These are phyloP conservation scores for Dictyophora rubrovolvata DNA, from an alignment of 768 basidiomycete genomes.

Conservation along the genomic window DNA sequence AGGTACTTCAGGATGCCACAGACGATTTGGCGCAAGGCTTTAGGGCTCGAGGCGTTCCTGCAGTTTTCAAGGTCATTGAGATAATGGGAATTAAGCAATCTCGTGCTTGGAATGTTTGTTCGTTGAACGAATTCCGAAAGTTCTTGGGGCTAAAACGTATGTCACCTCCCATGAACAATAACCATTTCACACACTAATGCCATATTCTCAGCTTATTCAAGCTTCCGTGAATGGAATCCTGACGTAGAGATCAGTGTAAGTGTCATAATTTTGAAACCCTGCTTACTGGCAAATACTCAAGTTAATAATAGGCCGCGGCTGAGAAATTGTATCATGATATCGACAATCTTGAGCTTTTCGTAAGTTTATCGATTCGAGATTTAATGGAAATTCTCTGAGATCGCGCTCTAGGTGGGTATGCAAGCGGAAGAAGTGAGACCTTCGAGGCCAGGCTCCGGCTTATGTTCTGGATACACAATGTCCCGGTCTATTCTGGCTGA, in stretches of 20 bases:
- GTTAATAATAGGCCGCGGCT: constrained; percentile 33
- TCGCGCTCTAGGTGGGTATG: constrained; percentile 13
- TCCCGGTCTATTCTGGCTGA: constrained; percentile 80
- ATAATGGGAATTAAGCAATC: constrained; percentile 77
- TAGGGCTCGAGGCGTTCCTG: constrained; percentile 67
- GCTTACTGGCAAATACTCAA: background rate
- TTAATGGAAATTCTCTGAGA: background rate
- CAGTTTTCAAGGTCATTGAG: constrained; percentile 66
- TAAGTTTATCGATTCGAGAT: constrained; percentile 58
- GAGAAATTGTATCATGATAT: constrained; percentile 66
- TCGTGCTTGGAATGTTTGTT: constrained; percentile 72
- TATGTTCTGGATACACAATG: constrained; percentile 84
- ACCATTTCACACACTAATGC: background rate
- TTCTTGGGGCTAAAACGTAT: constrained; percentile 70
- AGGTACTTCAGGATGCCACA: constrained; percentile 55
- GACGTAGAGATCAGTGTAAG: constrained; percentile 46
- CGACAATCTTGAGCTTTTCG: constrained; percentile 70
- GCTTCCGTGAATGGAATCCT: constrained; percentile 77
- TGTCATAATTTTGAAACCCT: background rate
- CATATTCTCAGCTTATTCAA: constrained; percentile 41
- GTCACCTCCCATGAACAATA: constrained; percentile 13
- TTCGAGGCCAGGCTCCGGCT: constrained; percentile 66
- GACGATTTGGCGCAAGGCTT: constrained; percentile 65
- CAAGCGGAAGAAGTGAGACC: constrained; percentile 43
- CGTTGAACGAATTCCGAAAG: constrained; percentile 76